These are phyloP conservation scores for Xylaria grammica DNA, from an alignment of 495 filamentous ascomycete genomes.

Conservation along the genomic window DNA sequence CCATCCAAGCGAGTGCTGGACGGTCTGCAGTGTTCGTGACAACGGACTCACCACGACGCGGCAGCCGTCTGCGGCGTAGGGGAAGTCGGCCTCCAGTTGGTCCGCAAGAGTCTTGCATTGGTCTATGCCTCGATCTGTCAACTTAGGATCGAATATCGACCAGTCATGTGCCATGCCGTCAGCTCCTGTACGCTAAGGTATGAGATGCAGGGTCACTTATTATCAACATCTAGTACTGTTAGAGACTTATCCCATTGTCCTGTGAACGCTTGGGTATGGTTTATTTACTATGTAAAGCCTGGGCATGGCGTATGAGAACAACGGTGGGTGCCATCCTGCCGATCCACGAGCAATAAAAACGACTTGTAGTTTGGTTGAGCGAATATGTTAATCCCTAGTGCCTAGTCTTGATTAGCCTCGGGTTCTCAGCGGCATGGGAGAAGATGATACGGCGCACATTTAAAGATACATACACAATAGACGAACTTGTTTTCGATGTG, in stretches of 20 bases:
- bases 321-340: conserved; percentile 49
- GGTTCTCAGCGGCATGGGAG: too few relatives aligned
- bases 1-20: conserved; percentile 48
- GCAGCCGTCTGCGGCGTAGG: conserved; percentile 46
- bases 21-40: conserved; percentile 56
- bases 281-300: conserved; percentile 53
- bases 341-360: too few relatives aligned
- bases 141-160: conserved; percentile 31
- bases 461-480: too few relatives aligned
- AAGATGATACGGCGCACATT: too few relatives aligned
- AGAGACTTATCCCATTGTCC: conserved; percentile 15
- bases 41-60: conserved; percentile 57
- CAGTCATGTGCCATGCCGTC: conserved; percentile 36
- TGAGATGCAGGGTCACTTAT: conserved; percentile 28
- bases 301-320: conserved; percentile 55
- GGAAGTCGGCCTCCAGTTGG: conserved; percentile 30
- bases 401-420: too few relatives aligned
- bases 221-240: conserved; percentile 28
- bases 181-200: conserved; percentile 19
- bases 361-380: too few relatives aligned
- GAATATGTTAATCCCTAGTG: too few relatives aligned
- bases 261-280: neutral
- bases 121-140: conserved; percentile 33
- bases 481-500: too few relatives aligned
- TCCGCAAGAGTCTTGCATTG: conserved; percentile 30